Percentiles rank a stretch among this genome's conserved stretches.
phyloP scores from a whole-genome alignment of 352 stramenopile species.

The Phytopythium ostracodes region DNA sequence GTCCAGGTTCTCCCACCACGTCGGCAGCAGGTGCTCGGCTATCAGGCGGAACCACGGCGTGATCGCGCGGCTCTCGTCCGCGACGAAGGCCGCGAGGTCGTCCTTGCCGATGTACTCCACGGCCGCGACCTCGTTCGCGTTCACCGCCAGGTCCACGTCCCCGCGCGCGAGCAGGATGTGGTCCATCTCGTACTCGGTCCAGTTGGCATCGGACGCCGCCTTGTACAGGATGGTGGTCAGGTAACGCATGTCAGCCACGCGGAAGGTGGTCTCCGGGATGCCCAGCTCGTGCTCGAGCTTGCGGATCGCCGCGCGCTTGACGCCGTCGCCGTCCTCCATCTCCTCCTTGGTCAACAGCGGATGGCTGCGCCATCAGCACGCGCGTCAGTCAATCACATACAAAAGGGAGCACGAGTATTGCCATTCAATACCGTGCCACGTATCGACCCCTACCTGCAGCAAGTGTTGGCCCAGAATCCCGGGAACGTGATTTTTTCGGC shows the following conservation, averaged over 20 bases:
- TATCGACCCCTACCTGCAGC: conserved; percentile 81
- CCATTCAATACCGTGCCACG: no score
- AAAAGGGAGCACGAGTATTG: background rate
- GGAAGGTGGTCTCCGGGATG: conserved; percentile 86
- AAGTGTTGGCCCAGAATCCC: conserved; percentile 99
- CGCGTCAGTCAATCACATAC: background rate
- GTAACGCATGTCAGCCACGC: conserved; percentile 91
- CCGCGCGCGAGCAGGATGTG: conserved; percentile 94
- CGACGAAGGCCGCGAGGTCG: conserved; percentile 45
- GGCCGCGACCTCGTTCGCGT: conserved; percentile 92
- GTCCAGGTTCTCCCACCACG: conserved; percentile 75
- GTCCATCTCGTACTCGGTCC: conserved; percentile 99
- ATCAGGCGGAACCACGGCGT: conserved; percentile 88
- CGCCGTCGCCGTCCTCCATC: conserved; percentile 68
- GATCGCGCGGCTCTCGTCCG: conserved; percentile 50
- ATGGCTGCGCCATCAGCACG: conserved; percentile 60
- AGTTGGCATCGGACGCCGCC: conserved; percentile 83
- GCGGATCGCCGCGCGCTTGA: conserved; percentile 93
- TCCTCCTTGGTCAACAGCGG: conserved; percentile 93
- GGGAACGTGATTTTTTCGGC: conserved; percentile 99
- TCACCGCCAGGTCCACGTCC: conserved; percentile 80
- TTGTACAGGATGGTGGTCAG: conserved; percentile 98
- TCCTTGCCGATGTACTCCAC: conserved; percentile 87
- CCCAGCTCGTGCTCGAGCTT: conserved; percentile 99
- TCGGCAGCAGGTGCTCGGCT: conserved; percentile 53